Base-by-base conservation (phyloP, 1,284 basidiomycete genomes). In the Apiotrichum veenhuisii region DNA sequence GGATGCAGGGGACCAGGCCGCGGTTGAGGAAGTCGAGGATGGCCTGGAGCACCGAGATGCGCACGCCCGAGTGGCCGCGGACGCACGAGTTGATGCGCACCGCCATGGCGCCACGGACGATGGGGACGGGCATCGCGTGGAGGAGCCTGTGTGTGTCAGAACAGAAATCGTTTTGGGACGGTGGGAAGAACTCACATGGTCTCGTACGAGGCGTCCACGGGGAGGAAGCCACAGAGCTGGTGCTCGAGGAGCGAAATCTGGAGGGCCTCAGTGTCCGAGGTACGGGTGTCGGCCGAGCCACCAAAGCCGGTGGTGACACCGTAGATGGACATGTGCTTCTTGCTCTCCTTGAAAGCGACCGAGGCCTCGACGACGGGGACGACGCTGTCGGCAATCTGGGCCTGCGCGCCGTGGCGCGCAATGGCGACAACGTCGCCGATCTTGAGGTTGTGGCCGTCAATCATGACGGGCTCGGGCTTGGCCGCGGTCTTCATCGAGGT, bases 161-260 rank as follows among this genome's bases (percentile, higher is more conserved):
- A 30, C 30, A 30, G 30, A n/a, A n/a, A n/a, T n/a, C n/a, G 30
- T 30, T 12, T 7, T 12, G 30, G 12, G 5, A 12, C 30, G 12
- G 30, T 30, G 30, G 30, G 30, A 30, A 7, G 5, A 12, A 30
- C 30, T 30, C 30, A 30, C 59, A 61, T 61, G 36, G 50, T 50
- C 47, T 61, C 59, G 50, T 61, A 61, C n/a, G 50, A 25, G 34
- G 56, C 41, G 43, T 52, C 42, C 17, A 50, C 46, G 38, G 59
- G 59, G 25, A 61, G 59, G 59, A 61, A 61, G 15, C 59, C 59
- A 26, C 59, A 61, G 20, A 61, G 59, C 59, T 61, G 59, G 59
- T 61, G 59, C 59, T 61, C 59, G 43, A 61, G 59, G 30, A 61
- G 56, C 23, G 59, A 61, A 36, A 61, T 52, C 59, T 61, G 59